Evolutionary conservation across 306 rosid genomes (phyloP).

Genomic region (Cicer chorassanicum): DNA sequence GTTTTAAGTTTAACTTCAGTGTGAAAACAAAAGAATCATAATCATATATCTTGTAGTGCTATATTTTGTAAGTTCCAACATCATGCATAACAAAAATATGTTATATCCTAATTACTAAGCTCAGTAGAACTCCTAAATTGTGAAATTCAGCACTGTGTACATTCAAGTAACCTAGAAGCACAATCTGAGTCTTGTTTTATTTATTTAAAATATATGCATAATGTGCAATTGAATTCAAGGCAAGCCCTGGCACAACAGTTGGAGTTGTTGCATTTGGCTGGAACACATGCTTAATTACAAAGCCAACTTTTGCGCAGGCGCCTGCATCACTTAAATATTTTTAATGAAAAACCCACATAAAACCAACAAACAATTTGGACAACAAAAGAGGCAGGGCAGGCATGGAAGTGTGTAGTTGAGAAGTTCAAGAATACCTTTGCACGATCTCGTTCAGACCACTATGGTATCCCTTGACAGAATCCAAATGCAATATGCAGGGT

Average conservation of each 20-base stretch:
- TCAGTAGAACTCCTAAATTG: neutral
- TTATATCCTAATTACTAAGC: neutral
- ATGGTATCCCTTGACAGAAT: conserved; percentile 78
- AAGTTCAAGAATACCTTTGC: conserved; percentile 65
- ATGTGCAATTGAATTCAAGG: no score
- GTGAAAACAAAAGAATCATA: no score
- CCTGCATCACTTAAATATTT: no score
- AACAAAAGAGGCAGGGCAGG: neutral
- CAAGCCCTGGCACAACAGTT: no score
- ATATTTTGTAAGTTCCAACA: no score
- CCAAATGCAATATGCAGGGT: conserved; percentile 87
- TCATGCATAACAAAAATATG: neutral
- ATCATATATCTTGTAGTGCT: no score
- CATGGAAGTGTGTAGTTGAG: conserved; percentile 29
- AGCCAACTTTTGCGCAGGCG: no score
- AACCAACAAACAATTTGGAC: neutral
- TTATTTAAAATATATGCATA: conserved; percentile 28
- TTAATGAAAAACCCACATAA: no score
- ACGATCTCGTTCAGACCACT: conserved; percentile 71
- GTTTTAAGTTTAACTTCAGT: neutral
- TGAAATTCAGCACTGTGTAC: neutral
- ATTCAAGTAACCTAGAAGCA: conserved; percentile 22
- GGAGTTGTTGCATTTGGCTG: no score
- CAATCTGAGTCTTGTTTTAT: conserved; percentile 43
- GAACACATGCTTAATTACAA: no score